phyloP scores from a whole-genome alignment of 768 basidiomycete species.

The Pleurotus eryngii region DNA sequence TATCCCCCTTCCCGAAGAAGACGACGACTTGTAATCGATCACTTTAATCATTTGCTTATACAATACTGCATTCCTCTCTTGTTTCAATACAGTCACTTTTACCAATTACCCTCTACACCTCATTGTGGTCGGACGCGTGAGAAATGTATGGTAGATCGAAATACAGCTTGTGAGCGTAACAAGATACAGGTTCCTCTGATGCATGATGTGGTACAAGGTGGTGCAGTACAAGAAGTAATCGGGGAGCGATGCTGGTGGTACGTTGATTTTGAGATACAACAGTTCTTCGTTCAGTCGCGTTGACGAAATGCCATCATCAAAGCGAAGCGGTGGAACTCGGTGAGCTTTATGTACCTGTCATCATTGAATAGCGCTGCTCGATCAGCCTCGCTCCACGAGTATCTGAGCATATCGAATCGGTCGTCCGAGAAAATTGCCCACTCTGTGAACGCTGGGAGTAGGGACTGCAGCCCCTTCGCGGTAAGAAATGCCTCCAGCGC shows the following conservation, averaged over 20 bases:
- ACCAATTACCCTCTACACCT: slow-evolving; percentile 13
- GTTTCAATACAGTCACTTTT: slow-evolving; percentile 13
- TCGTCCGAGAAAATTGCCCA: not conserved
- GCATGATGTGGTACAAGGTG: not conserved
- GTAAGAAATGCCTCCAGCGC: not conserved
- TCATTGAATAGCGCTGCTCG: not conserved
- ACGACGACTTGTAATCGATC: slow-evolving; percentile 68
- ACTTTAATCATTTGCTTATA: not conserved
- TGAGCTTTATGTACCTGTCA: not conserved
- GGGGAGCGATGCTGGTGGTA: not conserved
- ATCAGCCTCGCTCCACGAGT: not conserved
- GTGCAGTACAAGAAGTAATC: not conserved
- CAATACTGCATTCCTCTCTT: slow-evolving; percentile 4
- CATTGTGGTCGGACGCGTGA: too few species aligned
- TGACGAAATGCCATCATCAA: slow-evolving; percentile 5
- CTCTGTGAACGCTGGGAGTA: slow-evolving; percentile 1
- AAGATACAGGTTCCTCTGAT: slow-evolving; percentile 15
- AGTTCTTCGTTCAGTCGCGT: not conserved
- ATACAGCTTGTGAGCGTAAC: slow-evolving; percentile 20
- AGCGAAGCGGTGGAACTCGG: slow-evolving; percentile 1
- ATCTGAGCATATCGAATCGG: too few species aligned
- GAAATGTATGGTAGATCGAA: too few species aligned
- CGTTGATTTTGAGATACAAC: not conserved
- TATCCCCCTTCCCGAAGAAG: slow-evolving; percentile 97
- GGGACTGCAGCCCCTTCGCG: not conserved